These are phyloP conservation scores for Plantago elongata DNA, from an alignment of 257 asterid species.

Conservation along the genomic window DNA sequence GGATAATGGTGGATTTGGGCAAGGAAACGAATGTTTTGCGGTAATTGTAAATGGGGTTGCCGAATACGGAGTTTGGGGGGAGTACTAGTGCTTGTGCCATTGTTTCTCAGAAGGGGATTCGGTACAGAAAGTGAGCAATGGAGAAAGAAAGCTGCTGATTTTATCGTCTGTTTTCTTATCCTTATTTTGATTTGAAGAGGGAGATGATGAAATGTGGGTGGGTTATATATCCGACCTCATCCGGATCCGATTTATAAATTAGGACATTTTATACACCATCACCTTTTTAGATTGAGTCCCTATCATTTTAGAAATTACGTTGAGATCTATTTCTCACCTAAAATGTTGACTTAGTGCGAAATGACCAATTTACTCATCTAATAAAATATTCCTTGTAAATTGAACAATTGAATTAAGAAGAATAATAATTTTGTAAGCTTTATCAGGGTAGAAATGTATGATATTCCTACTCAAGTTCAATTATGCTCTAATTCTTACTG, in stretches of 20 bases:
- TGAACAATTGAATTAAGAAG: too few species aligned
- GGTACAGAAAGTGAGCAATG: background rate
- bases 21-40: constrained; percentile 40
- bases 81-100: constrained; percentile 63
- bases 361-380: too few species aligned
- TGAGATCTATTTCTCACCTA: too few species aligned
- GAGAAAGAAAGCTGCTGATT: background rate
- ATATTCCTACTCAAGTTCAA: too few species aligned
- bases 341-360: too few species aligned
- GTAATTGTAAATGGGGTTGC: constrained; percentile 35
- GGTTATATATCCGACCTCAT: constrained; percentile 18
- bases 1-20: constrained; percentile 30
- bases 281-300: too few species aligned
- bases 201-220: constrained; percentile 7
- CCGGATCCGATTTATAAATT: background rate
- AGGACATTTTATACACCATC: too few species aligned
- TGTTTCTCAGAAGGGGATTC: background rate
- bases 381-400: too few species aligned
- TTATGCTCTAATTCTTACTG: too few species aligned
- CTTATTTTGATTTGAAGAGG: background rate
- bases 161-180: constrained; percentile 4
- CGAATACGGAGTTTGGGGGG: constrained; percentile 64
- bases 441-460: too few species aligned
- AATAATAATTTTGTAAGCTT: too few species aligned
- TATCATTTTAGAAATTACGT: too few species aligned